Conservation (phyloP, 2,329 filamentous ascomycete species). For the Colletotrichum limetticola region DNA sequence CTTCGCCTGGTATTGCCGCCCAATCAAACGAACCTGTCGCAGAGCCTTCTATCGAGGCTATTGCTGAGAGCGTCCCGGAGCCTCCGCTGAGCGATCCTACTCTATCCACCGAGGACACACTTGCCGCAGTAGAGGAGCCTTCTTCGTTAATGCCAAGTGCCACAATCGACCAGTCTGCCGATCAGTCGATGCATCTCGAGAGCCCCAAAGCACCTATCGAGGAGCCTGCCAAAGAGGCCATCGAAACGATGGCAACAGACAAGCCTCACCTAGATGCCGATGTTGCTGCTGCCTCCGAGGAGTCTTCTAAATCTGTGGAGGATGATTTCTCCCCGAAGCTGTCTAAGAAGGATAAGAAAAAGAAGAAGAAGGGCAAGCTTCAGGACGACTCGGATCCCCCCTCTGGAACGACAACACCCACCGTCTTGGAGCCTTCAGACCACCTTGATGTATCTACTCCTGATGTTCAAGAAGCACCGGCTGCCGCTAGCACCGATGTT, state of each 20-base stretch:
- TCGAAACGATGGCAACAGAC: not conserved
- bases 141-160: not conserved
- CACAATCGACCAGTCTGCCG: not conserved
- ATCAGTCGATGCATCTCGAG: not conserved
- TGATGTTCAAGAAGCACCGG: not conserved
- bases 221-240: not conserved
- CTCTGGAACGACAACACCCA: constrained; percentile 25
- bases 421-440: constrained; percentile 11
- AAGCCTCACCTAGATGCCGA: not conserved
- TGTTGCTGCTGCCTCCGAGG: not conserved
- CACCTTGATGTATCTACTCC: not conserved
- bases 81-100: not conserved
- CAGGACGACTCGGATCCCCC: not conserved
- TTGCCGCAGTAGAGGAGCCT: not conserved
- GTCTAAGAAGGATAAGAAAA: constrained; percentile 37
- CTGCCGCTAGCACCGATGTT: not conserved
- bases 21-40: not conserved
- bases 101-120: not conserved
- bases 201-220: not conserved
- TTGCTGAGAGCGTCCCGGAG: not conserved
- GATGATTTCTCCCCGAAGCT: not conserved
- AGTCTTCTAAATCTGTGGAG: not conserved
- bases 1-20: not conserved
- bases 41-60: not conserved
- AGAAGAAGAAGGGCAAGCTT: constrained; percentile 35